Base-by-base conservation (phyloP, 306 rosid genomes). In the Sphenostylis stenocarpa region DNA sequence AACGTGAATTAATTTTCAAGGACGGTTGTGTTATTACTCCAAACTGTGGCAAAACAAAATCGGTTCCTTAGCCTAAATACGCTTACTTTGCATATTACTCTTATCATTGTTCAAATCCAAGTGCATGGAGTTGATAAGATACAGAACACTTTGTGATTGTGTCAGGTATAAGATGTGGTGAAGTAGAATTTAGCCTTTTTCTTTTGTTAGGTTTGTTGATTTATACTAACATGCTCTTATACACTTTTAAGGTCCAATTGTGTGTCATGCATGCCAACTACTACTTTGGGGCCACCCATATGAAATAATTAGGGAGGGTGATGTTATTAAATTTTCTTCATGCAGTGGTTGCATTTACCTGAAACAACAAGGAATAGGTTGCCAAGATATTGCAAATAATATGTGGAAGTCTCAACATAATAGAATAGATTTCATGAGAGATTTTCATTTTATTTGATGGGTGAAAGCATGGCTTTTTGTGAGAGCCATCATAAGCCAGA, bases 221-320 rank as follows among this genome's bases (percentile, higher is more conserved):
- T 51, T 68, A n/a, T n/a, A 63, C 55, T 67, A 15, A 80, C 69
- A 73, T 28, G 76, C 41, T 58, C 17, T 71, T 49, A 43, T 17
- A 34, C 70, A 70, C 70, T 58, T 80, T 55, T 11, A 45, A 4
- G 68, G 70, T 65, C 55, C 79, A 53, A 73, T 39, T 47, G 82
- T 48, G 49, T 26, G 64, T 12, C 20, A 76, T 53, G 44, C 63
- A 60, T 51, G 63, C 65, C 70, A 80, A 55, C 85, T 67, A 80
- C 83, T 84, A 80, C 77, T 84, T 55, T 76, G 39, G 56, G 80
- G 51, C 36, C 68, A 55, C 74, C 85, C 83, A 80, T 81, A 73
- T 84, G 66, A 62, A 60, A 72, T 77, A 72, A 84, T 33, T 72
- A 53, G 36, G 58, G 75, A 77, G 23, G 60, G 61, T 75, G 61